A percentile compares a stretch with the other conserved stretches of the same genome.
These are phyloP conservation scores for Fraxinus paxiana DNA, from an alignment of 305 asterid species.

Conservation along the genomic window DNA sequence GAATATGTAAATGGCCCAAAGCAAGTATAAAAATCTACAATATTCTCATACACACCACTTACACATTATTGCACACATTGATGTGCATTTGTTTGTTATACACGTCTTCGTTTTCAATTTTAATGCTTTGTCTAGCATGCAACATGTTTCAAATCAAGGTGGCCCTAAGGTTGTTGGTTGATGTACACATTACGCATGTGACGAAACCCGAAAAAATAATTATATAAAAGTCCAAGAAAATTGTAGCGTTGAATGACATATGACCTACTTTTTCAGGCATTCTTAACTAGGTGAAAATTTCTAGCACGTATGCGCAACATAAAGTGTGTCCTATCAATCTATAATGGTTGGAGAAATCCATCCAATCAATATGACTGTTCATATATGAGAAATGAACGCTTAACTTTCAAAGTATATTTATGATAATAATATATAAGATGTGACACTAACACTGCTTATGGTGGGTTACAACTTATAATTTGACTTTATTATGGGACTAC, in stretches of 20 bases:
- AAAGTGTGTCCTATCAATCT: neutral
- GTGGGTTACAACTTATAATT: neutral
- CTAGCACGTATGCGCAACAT: neutral
- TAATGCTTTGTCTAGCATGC: neutral
- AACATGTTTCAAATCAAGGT: neutral
- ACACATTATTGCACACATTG: neutral
- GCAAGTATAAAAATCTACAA: neutral
- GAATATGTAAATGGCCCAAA: neutral
- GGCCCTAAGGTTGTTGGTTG: conserved; percentile 13
- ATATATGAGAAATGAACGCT: neutral
- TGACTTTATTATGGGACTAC: neutral
- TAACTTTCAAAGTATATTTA: neutral
- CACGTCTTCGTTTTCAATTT: neutral
- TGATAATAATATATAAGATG: neutral
- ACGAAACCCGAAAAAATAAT: neutral
- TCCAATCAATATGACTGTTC: neutral
- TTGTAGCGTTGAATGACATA: neutral
- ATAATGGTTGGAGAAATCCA: neutral
- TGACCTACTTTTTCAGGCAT: neutral
- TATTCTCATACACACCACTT: neutral
- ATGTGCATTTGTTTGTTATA: neutral
- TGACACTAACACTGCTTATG: neutral
- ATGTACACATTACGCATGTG: conserved; percentile 1
- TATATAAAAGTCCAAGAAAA: neutral
- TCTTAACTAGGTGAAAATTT: neutral